These are phyloP conservation scores for Epichloe sibirici DNA, from an alignment of 2,329 filamentous ascomycete genomes.

Conservation along the genomic window DNA sequence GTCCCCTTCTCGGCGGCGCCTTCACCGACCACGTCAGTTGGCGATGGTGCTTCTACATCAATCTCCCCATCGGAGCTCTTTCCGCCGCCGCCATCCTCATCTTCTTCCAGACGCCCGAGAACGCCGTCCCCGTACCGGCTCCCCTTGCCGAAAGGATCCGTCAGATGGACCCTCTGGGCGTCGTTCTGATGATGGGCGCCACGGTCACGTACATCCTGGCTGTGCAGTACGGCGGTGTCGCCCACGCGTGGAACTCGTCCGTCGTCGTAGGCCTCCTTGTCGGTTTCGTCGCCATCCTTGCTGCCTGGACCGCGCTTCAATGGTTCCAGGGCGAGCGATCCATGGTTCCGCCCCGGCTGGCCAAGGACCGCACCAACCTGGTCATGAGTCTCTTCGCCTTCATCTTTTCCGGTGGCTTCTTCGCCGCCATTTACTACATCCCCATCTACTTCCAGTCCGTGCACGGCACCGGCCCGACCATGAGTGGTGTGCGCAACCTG, in stretches of 20 bases:
- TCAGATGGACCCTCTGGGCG: too few relatives aligned
- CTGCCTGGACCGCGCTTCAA: slow-evolving; percentile 24
- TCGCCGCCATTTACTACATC: slow-evolving; percentile 33
- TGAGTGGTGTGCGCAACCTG: slow-evolving; percentile 31
- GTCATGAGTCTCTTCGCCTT: too few relatives aligned
- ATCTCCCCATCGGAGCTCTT: slow-evolving; percentile 24
- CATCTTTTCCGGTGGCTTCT: slow-evolving; percentile 17
- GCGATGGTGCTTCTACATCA: slow-evolving; percentile 30
- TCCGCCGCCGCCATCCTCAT: slow-evolving; percentile 23
- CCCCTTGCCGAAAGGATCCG: too few relatives aligned
- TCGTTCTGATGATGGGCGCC: too few relatives aligned
- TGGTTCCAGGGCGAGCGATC: slow-evolving; percentile 17
- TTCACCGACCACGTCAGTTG: slow-evolving; percentile 26
- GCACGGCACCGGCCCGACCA: slow-evolving; percentile 25
- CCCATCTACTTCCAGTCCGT: slow-evolving; percentile 35
- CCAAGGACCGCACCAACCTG: too few relatives aligned
- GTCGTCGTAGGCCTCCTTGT: slow-evolving; percentile 8
- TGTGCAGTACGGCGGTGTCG: too few relatives aligned
- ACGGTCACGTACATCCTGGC: too few relatives aligned
- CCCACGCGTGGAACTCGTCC: too few relatives aligned
- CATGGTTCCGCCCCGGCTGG: too few relatives aligned
- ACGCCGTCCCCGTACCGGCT: too few relatives aligned
- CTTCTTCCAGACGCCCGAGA: slow-evolving; percentile 21
- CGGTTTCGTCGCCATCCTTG: slow-evolving; percentile 22
- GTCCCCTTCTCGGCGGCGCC: slow-evolving; percentile 24